phyloP scores from a whole-genome alignment of 345 rosid genomes.

The Gossypium bickii region DNA sequence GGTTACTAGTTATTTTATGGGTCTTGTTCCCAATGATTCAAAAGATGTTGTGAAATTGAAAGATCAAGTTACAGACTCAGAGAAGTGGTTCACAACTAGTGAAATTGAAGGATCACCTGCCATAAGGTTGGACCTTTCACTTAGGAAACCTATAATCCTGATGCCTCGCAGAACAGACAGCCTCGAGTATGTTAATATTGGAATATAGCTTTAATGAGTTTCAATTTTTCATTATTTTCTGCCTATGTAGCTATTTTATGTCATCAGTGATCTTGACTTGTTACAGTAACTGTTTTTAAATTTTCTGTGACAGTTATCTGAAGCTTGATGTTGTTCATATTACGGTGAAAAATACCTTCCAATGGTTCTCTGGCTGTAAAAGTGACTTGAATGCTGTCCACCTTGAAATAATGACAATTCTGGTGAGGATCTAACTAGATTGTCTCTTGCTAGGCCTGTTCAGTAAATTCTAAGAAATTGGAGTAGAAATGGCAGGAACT shows the following conservation, averaged over 20 bases:
- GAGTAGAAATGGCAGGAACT: neutral
- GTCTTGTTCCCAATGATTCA: conserved; percentile 73
- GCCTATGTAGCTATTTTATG: neutral
- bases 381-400: conserved; percentile 75
- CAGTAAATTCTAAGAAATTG: conserved; percentile 3
- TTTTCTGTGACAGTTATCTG: conserved; percentile 60
- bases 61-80: conserved; percentile 84
- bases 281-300: conserved; percentile 16
- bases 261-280: neutral
- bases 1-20: conserved; percentile 82
- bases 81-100: conserved; percentile 78
- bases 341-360: conserved; percentile 72
- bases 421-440: conserved; percentile 49
- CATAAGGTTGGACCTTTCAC: conserved; percentile 82
- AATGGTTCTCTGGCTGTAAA: conserved; percentile 77
- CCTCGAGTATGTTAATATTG: conserved; percentile 60
- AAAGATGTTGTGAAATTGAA: conserved; percentile 62
- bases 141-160: conserved; percentile 81
- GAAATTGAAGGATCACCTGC: conserved; percentile 97
- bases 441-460: neutral
- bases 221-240: neutral
- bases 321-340: conserved; percentile 95
- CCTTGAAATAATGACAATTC: conserved; percentile 67
- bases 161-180: conserved; percentile 92
- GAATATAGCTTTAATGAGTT: conserved; percentile 10